These are phyloP conservation scores for Austropuccinia psidii DNA, from an alignment of 1,284 basidiomycete genomes.

Conservation along the genomic window DNA sequence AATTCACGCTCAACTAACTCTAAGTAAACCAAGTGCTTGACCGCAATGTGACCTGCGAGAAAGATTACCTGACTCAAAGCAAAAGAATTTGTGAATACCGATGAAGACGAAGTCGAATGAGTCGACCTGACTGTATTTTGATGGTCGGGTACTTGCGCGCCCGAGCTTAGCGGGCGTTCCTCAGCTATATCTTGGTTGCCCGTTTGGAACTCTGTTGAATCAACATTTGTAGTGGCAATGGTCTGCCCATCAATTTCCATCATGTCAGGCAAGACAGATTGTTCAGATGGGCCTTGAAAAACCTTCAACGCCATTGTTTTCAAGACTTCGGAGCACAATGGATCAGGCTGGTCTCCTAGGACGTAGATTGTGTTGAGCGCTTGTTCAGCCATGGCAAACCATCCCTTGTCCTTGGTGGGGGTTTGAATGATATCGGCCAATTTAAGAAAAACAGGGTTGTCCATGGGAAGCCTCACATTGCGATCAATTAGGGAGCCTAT, in stretches of 20 bases:
- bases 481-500: slow-evolving; percentile 71
- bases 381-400: slow-evolving; percentile 91
- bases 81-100: slow-evolving; percentile 62
- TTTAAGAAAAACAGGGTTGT: slow-evolving; percentile 73
- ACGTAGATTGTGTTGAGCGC: slow-evolving; percentile 93
- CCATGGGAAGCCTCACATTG: slow-evolving; percentile 78
- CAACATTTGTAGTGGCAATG: neutral
- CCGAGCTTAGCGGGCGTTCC: no score
- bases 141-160: neutral
- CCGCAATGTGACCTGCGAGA: slow-evolving; percentile 87
- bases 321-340: slow-evolving; percentile 71
- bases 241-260: neutral
- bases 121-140: neutral
- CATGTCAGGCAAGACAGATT: neutral
- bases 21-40: slow-evolving; percentile 94
- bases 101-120: neutral
- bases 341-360: slow-evolving; percentile 85
- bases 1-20: slow-evolving; percentile 95
- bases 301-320: slow-evolving; percentile 68
- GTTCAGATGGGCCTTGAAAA: slow-evolving; percentile 53
- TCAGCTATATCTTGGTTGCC: neutral
- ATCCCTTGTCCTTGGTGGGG: slow-evolving; percentile 73
- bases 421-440: slow-evolving; percentile 69
- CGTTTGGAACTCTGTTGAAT: slow-evolving; percentile 5
- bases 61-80: slow-evolving; percentile 84